Evolutionary conservation across 768 basidiomycete genomes (phyloP).

Genomic region (Suillus variegatus): DNA sequence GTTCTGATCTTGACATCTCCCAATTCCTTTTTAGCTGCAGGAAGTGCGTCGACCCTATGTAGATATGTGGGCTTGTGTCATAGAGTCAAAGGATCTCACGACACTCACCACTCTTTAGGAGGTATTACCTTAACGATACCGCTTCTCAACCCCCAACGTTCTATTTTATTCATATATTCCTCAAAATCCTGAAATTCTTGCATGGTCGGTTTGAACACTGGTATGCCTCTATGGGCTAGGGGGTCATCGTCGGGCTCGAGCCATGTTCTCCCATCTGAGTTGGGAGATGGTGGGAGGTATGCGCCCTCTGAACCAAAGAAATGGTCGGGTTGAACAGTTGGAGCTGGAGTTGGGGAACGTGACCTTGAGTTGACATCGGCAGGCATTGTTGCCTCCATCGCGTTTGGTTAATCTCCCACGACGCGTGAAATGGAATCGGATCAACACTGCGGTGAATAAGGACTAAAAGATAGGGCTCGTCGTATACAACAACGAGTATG

Average conservation of each 20-base stretch:
- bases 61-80: slow-evolving; percentile 17
- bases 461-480: not conserved
- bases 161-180: slow-evolving; percentile 80
- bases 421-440: slow-evolving; percentile 4
- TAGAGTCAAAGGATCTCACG: slow-evolving; percentile 10
- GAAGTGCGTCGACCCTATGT: slow-evolving; percentile 69
- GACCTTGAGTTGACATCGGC: slow-evolving; percentile 22
- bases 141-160: slow-evolving; percentile 86
- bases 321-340: slow-evolving; percentile 75
- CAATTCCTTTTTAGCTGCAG: slow-evolving; percentile 71
- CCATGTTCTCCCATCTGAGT: slow-evolving; percentile 64
- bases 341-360: slow-evolving; percentile 55
- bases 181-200: slow-evolving; percentile 93
- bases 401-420: slow-evolving; percentile 13
- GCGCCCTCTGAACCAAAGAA: slow-evolving; percentile 65
- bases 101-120: slow-evolving; percentile 85
- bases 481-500: not conserved
- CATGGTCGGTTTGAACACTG: slow-evolving; percentile 94
- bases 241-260: slow-evolving; percentile 82
- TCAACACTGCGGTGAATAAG: not conserved
- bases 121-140: slow-evolving; percentile 98
- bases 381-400: slow-evolving; percentile 23
- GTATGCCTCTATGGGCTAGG: slow-evolving; percentile 84
- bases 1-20: slow-evolving; percentile 75
- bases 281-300: slow-evolving; percentile 56